Percentiles rank a stretch among this genome's conserved stretches.
Conservation (phyloP, 2,329 filamentous ascomycete species). For the Torrubiellomyces zombiae region DNA sequence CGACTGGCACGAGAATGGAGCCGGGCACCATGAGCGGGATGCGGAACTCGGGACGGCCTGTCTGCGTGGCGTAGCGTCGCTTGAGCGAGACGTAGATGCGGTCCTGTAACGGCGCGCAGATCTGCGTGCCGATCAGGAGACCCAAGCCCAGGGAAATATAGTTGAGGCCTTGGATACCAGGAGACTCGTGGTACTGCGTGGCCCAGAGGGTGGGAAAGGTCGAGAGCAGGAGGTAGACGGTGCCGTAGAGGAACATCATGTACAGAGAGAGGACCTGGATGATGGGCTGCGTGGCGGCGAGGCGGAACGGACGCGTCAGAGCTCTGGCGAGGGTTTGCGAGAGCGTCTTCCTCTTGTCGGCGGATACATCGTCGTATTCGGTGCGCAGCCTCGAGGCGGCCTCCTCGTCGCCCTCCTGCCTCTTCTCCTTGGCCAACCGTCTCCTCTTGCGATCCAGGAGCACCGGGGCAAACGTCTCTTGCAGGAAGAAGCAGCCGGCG, state of each 20-base stretch:
- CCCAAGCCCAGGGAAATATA: constrained; percentile 14
- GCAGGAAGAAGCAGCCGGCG: constrained; percentile 39
- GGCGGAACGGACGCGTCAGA: constrained; percentile 43
- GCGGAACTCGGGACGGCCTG: constrained; percentile 23
- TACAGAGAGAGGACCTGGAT: constrained; percentile 50
- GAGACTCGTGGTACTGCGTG: constrained; percentile 38
- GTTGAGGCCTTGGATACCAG: constrained; percentile 24
- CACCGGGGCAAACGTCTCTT: constrained; percentile 41
- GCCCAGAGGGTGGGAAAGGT: constrained; percentile 38
- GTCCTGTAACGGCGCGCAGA: constrained; percentile 27
- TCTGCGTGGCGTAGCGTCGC: constrained; percentile 18
- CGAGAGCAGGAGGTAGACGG: constrained; percentile 37
- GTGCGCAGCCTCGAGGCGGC: constrained; percentile 31
- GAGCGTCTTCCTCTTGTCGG: no score
- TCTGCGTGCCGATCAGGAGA: constrained; percentile 15
- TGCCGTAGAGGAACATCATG: constrained; percentile 46
- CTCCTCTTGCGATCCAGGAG: constrained; percentile 43
- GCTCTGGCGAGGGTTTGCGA: constrained; percentile 36
- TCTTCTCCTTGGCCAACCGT: constrained; percentile 38
- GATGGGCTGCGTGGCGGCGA: constrained; percentile 46
- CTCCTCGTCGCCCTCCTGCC: constrained; percentile 38
- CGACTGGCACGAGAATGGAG: constrained; percentile 22
- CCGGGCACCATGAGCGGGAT: constrained; percentile 24
- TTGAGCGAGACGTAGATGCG: constrained; percentile 26
- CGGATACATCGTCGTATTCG: constrained; percentile 37